phyloP scores from a whole-genome alignment of 2,329 filamentous ascomycete species.

The Davidsoniella australis region DNA sequence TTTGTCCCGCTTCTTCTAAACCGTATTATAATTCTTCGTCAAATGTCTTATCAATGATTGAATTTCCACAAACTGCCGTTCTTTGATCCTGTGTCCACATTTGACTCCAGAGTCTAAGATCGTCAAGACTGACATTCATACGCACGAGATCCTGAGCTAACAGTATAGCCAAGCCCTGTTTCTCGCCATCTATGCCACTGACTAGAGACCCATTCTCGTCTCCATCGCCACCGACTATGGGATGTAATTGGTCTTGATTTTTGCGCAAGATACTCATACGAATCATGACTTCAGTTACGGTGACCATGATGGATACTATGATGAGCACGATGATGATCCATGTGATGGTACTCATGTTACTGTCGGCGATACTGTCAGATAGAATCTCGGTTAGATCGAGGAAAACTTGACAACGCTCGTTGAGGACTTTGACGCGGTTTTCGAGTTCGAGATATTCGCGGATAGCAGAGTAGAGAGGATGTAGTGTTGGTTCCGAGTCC shows the following conservation, averaged over 20 bases:
- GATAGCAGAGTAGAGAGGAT: constrained; percentile 85
- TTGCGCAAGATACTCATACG: constrained; percentile 59
- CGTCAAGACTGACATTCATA: constrained; percentile 34
- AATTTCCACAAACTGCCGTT: constrained; percentile 12
- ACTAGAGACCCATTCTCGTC: background rate
- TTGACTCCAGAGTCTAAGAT: constrained; percentile 15
- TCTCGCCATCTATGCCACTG: constrained; percentile 20
- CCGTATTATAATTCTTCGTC: constrained; percentile 4
- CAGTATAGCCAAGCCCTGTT: constrained; percentile 25
- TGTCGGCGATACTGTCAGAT: constrained; percentile 78
- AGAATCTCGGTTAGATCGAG: constrained; percentile 91
- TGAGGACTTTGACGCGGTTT: constrained; percentile 85
- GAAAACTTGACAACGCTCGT: constrained; percentile 92
- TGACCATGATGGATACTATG: constrained; percentile 76
- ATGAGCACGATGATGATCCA: constrained; percentile 98
- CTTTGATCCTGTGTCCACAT: constrained; percentile 15
- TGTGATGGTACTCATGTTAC: constrained; percentile 89
- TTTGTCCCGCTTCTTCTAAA: no score
- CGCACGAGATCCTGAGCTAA: constrained; percentile 37
- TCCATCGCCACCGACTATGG: background rate
- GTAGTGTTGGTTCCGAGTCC: constrained; percentile 88
- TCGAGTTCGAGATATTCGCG: constrained; percentile 97
- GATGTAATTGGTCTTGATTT: constrained; percentile 12
- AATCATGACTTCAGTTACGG: constrained; percentile 72
- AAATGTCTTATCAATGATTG: constrained; percentile 5